Evolutionary conservation across 176 grass and related monocot genomes (phyloP).

Genomic region (Thinopyrum elongatum): DNA sequence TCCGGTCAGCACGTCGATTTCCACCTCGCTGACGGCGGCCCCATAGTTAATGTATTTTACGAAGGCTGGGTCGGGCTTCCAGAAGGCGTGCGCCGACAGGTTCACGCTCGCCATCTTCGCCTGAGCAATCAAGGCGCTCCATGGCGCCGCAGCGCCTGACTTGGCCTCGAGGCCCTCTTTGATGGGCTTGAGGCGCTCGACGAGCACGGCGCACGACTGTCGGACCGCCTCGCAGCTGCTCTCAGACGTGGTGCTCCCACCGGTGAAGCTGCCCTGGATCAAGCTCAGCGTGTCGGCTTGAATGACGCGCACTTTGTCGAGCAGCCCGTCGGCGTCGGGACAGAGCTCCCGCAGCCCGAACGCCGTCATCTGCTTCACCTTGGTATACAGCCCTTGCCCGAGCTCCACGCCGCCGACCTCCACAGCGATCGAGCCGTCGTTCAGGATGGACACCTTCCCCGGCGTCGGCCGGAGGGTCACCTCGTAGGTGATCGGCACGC

Average conservation of each 20-base stretch:
- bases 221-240: conserved; percentile 71
- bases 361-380: conserved; percentile 83
- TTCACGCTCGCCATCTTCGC: conserved; percentile 55
- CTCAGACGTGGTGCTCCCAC: conserved; percentile 84
- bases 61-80: conserved; percentile 48
- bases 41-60: conserved; percentile 72
- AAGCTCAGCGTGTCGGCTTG: conserved; percentile 74
- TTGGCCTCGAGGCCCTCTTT: conserved; percentile 62
- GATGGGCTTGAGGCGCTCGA: conserved; percentile 62
- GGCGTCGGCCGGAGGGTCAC: conserved; percentile 37
- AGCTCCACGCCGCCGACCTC: conserved; percentile 87
- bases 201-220: conserved; percentile 44
- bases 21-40: conserved; percentile 72
- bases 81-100: conserved; percentile 58
- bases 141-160: conserved; percentile 37
- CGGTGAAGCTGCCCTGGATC: conserved; percentile 74
- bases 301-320: conserved; percentile 68
- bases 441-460: conserved; percentile 85
- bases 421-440: conserved; percentile 79
- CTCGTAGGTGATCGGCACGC: conserved; percentile 56
- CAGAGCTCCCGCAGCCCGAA: conserved; percentile 58
- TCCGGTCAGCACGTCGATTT: conserved; percentile 72
- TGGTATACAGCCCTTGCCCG: conserved; percentile 85
- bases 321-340: conserved; percentile 37
- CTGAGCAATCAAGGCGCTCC: conserved; percentile 59